These are phyloP conservation scores for Acer saccharum DNA, from an alignment of 345 rosid genomes.

Conservation along the genomic window DNA sequence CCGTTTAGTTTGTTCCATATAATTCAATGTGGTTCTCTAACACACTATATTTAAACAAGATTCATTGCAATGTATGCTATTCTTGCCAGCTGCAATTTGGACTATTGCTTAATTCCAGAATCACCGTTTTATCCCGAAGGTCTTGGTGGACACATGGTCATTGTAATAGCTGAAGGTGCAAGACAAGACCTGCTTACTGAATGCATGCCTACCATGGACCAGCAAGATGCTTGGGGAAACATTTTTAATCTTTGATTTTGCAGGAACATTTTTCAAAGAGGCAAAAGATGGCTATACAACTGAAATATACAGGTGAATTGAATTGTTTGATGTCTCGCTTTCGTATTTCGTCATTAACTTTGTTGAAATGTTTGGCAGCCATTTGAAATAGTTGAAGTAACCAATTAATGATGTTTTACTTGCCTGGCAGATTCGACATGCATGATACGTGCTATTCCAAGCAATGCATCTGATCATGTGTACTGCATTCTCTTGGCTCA, in stretches of 20 bases:
- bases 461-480: conserved; percentile 63
- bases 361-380: too few relatives aligned
- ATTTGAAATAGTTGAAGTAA: background rate
- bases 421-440: conserved; percentile 53
- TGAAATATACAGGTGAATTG: conserved; percentile 61
- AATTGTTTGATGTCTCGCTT: background rate
- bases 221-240: conserved; percentile 60
- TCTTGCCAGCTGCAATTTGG: conserved; percentile 65
- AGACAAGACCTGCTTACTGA: conserved; percentile 60
- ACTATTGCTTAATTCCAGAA: conserved; percentile 66
- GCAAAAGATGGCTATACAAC: conserved; percentile 50
- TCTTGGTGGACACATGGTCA: conserved; percentile 61
- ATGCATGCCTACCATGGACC: conserved; percentile 14
- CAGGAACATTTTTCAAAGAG: conserved; percentile 52
- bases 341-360: background rate
- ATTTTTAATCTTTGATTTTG: conserved; percentile 21
- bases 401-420: background rate
- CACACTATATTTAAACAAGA: conserved; percentile 31
- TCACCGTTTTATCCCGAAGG: conserved; percentile 73
- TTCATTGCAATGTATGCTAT: conserved; percentile 71
- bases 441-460: conserved; percentile 57
- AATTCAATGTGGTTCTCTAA: background rate
- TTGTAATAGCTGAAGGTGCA: conserved; percentile 71
- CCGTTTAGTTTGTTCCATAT: background rate
- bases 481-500: conserved; percentile 65